Evolutionary conservation across 2,329 filamentous ascomycete genomes (phyloP), one percentile per base, ranked within the genome.

Genomic region (Colletotrichum truncatum): DNA sequence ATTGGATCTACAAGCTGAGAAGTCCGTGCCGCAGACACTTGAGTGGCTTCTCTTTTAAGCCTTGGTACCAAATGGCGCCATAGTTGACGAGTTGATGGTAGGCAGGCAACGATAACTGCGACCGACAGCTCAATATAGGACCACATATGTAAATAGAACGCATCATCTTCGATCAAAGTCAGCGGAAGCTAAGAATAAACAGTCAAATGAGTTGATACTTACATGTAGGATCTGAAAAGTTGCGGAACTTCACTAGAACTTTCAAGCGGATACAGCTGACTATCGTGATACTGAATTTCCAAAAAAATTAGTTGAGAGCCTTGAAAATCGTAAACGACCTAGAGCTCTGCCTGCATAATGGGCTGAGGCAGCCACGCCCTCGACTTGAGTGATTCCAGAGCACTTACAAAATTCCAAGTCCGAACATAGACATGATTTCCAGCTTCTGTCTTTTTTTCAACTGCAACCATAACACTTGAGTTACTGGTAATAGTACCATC

Each of bases 111-210:
- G 14, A 82, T 75, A 14, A 82, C 80, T 14, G 80, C 82, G 2
- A 83, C 73, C 55, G 80, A 79, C 55, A 78, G 77, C 67, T 84
- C 82, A 16, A 84, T 70, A 7, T 75, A 74, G 0, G 81, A 84
- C 82, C 82, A 84, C 48, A 79, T 74, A 51, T 84, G 78, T 25
- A 81, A 72, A 1, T 72, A 66, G 14, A 79, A 75, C 2, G 78
- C 81, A 70, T 85, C 57, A 8, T 62, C 63, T 65, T 14, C n/a
- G 1, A 11, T 32, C 4, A 8, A 11, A 4, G 16, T 43, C 1
- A 21, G 23, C 79, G 26, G 79, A 77, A 52, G 3, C 1, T 49
- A 21, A n/a, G 6, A 1, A n/a, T n/a, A n/a, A n/a, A n/a, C n/a
- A 28, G 5, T 10, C 0, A 18, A 5, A n/a, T 14, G 43, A n/a